Conservation (phyloP, 2,329 filamentous ascomycete species). For the Cladorrhinum sp. region DNA sequence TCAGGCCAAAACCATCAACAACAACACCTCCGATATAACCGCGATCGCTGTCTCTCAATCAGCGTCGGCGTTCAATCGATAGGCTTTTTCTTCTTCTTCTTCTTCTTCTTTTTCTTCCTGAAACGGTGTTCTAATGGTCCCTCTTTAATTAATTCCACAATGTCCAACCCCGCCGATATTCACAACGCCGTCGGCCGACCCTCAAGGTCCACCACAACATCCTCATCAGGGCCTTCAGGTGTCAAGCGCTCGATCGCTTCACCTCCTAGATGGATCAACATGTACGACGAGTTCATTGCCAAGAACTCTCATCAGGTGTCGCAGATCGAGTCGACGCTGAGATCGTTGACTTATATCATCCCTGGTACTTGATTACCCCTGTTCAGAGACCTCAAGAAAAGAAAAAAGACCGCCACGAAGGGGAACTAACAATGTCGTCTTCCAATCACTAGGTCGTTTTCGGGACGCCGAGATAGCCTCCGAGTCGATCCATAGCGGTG, state of each 20-base stretch:
- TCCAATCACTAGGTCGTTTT: conserved; percentile 61
- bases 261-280: conserved; percentile 63
- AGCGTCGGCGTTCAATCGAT: not conserved
- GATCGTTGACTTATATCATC: conserved; percentile 93
- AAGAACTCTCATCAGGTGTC: conserved; percentile 92
- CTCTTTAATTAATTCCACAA: conserved; percentile 4
- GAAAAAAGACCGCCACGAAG: no score
- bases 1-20: not conserved
- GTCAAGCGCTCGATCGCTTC: conserved; percentile 50
- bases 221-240: conserved; percentile 9
- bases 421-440: not conserved
- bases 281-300: conserved; percentile 87
- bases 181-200: not conserved
- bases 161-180: conserved; percentile 17
- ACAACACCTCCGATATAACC: not conserved
- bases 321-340: conserved; percentile 89
- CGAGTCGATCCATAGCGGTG: conserved; percentile 83
- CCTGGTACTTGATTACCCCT: conserved; percentile 34
- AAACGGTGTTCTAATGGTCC: not conserved
- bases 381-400: no score
- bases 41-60: not conserved
- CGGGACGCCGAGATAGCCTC: conserved; percentile 93
- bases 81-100: not conserved
- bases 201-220: conserved; percentile 1
- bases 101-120: not conserved